These are phyloP conservation scores for Phytophthora palmivora DNA, from an alignment of 352 stramenopile genomes.

Conservation along the genomic window DNA sequence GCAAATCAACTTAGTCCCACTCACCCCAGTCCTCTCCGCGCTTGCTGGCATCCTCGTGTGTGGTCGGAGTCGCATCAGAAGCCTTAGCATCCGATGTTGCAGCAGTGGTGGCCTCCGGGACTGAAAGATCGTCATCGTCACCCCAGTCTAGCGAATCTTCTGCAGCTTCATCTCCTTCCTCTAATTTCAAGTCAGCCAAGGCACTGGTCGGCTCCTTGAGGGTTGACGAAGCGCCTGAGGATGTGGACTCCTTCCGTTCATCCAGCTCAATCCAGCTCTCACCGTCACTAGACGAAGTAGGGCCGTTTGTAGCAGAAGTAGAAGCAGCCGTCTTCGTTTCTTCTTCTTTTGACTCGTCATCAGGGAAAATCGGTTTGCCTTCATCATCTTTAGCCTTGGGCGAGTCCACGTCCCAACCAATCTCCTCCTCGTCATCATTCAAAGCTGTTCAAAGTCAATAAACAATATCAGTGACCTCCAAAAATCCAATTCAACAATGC, in stretches of 20 bases:
- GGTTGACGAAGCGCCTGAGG: constrained; percentile 47
- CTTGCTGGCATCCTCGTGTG: constrained; percentile 46
- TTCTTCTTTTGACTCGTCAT: constrained; percentile 56
- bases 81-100: constrained; percentile 17
- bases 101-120: constrained; percentile 27
- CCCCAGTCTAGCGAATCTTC: constrained; percentile 71
- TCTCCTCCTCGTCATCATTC: constrained; percentile 74
- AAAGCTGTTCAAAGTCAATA: constrained; percentile 35
- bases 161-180: constrained; percentile 38
- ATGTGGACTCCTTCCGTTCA: constrained; percentile 67
- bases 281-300: constrained; percentile 58
- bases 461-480: constrained; percentile 9
- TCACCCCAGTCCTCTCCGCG: constrained; percentile 72
- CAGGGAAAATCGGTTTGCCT: constrained; percentile 47
- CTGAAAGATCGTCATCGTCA: constrained; percentile 56
- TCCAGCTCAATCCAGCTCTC: constrained; percentile 77
- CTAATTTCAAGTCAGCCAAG: constrained; percentile 41
- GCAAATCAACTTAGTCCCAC: constrained; percentile 58
- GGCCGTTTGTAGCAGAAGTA: constrained; percentile 14
- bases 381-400: constrained; percentile 50
- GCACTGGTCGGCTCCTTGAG: constrained; percentile 33
- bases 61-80: constrained; percentile 17
- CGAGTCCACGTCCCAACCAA: constrained; percentile 73
- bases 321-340: constrained; percentile 25
- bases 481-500: background rate